A percentile compares a stretch with the other conserved stretches of the same genome.
Evolutionary conservation across 139 green algal species (phyloP).

Genomic region (Mesostigma viride): DNA sequence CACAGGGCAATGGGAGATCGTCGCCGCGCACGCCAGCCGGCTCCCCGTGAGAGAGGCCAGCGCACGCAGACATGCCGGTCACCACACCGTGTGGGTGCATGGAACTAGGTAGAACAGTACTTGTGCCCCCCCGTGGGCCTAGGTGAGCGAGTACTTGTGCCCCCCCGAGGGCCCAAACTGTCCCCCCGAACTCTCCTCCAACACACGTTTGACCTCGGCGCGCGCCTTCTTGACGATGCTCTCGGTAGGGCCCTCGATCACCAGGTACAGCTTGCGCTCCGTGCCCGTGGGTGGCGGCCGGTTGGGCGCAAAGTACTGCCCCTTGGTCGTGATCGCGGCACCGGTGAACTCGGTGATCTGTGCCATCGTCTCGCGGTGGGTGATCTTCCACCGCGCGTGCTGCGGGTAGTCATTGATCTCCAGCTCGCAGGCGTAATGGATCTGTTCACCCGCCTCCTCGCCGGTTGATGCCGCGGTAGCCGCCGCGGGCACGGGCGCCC

Average conservation of each 20-base stretch:
- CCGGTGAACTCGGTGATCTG: conserved; percentile 76
- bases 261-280: conserved; percentile 89
- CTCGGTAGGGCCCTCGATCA: conserved; percentile 64
- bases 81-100: no score
- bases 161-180: no score
- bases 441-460: background rate
- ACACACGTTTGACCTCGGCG: conserved; percentile 23
- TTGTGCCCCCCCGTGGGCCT: no score
- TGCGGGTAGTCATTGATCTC: conserved; percentile 99
- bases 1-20: no score
- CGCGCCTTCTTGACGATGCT: conserved; percentile 29
- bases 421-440: conserved; percentile 78
- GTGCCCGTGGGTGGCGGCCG: conserved; percentile 45
- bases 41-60: no score
- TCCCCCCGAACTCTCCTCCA: no score
- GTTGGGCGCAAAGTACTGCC: conserved; percentile 49
- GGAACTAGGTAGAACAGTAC: no score
- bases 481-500: conserved; percentile 9
- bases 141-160: no score
- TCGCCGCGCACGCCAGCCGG: no score
- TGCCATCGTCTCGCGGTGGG: conserved; percentile 76
- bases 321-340: conserved; percentile 68
- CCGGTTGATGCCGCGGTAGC: conserved; percentile 16
- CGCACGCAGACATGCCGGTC: no score
- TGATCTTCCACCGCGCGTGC: conserved; percentile 72